Conservation (phyloP, 1,284 basidiomycete species). For the Ustilago vetiveriae region DNA sequence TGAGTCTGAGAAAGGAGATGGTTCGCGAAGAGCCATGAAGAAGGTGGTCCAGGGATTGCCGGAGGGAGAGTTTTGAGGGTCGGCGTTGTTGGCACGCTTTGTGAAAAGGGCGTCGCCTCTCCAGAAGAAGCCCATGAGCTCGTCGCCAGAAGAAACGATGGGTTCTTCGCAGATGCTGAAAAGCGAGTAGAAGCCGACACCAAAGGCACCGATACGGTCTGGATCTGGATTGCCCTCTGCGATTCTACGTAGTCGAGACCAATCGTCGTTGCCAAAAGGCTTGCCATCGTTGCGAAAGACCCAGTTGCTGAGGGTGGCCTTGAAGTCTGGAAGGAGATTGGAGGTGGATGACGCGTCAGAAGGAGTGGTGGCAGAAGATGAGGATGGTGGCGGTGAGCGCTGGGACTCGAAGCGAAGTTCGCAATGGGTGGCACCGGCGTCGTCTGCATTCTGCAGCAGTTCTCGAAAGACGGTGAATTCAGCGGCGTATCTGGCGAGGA, state of each 20-base stretch:
- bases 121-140: constrained; percentile 94
- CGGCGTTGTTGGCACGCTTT: constrained; percentile 50
- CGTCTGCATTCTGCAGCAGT: constrained; percentile 93
- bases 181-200: constrained; percentile 71
- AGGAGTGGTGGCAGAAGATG: constrained; percentile 1
- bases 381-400: constrained; percentile 12
- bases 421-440: constrained; percentile 76
- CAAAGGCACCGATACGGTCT: constrained; percentile 70
- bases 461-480: constrained; percentile 85
- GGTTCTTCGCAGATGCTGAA: constrained; percentile 78
- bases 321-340: constrained; percentile 63
- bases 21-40: constrained; percentile 87
- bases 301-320: constrained; percentile 69
- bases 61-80: constrained; percentile 36
- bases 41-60: constrained; percentile 83
- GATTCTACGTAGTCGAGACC: constrained; percentile 64
- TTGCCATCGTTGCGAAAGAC: constrained; percentile 82
- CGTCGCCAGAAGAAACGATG: constrained; percentile 85
- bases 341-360: constrained; percentile 3
- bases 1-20: constrained; percentile 80
- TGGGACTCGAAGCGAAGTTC: constrained; percentile 63
- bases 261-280: constrained; percentile 63
- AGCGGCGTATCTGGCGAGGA: constrained; percentile 90
- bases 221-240: constrained; percentile 72
- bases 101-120: constrained; percentile 70